Evolutionary conservation across 805 yeast genomes (phyloP).

Genomic region (Ogataea paradorogensis): DNA sequence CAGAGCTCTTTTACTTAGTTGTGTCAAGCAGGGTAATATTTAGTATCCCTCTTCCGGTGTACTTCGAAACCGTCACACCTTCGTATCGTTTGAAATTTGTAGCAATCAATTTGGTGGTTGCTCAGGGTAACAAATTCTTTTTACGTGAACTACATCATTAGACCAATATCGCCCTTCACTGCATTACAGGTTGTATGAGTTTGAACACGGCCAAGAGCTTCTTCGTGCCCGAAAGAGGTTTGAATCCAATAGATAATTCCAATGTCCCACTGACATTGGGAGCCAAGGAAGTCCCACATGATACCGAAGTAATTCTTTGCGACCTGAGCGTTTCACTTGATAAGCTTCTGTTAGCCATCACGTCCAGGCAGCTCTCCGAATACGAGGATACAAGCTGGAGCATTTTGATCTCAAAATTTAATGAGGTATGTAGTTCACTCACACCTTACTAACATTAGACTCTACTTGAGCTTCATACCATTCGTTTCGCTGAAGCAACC

Average conservation of each 20-base stretch:
- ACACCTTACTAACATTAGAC: not conserved
- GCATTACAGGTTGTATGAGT: not conserved
- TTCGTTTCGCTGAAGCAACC: not conserved
- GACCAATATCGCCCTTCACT: not conserved
- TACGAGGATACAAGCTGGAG: not conserved
- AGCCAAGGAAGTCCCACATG: not conserved
- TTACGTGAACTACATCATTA: not conserved
- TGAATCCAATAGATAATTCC: no score
- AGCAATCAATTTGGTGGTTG: not conserved
- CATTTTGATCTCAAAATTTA: not conserved
- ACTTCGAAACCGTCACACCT: constrained; percentile 3
- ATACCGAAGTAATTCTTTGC: not conserved
- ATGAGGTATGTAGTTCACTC: not conserved
- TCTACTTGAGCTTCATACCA: not conserved
- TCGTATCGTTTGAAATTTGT: not conserved
- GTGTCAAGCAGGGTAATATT: not conserved
- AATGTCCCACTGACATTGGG: not conserved
- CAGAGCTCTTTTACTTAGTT: no score
- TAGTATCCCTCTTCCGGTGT: not conserved
- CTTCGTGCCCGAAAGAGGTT: no score
- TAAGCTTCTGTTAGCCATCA: not conserved
- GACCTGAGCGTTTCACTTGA: not conserved
- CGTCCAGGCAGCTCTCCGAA: not conserved
- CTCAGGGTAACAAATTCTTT: not conserved
- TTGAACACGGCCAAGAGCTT: no score